Evolutionary conservation across 129 eudicot genomes (phyloP), one percentile per base, ranked within the genome.

Genomic region (Flaveria ramosissima): DNA sequence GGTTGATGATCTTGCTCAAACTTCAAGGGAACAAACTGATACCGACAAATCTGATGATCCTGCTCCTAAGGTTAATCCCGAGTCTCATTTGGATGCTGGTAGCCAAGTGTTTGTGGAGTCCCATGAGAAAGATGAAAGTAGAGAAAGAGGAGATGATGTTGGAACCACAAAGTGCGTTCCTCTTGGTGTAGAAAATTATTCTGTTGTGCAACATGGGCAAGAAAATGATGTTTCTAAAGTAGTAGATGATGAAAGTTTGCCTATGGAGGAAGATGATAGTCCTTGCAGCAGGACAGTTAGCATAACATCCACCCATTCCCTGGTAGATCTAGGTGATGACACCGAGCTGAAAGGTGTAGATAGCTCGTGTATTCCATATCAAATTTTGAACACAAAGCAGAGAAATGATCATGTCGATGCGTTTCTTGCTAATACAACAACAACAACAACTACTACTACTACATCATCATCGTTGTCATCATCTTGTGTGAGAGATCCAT

Each of bases 1-100:
- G 52, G 32, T 70, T 65, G 50, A 72, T 62, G 85, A 75, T 79
- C 68, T 14, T 70, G 60, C 61, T 82, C 87, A 84, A 78, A 63
- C 72, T 47, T 59, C 64, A 60, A 32, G 15, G 24, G 67, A 77
- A 39, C 65, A 71, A 39, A 30, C 73, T 75, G 87, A 85, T 60
- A 15, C 70, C 9, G 69, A 67, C 27, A 56, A 43, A 27, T 56
- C 80, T 73, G 73, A 62, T 62, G 43, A 26, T 62, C 43, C 73
- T 62, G 15, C 77, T 61, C 20, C 21, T 36, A 71, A 60, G 64
- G 72, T 62, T 21, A 51, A 71, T 36, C 55, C 30, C 0, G 64
- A 70, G 55, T 71, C 63, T 59, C 64, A 48, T 78, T 57, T 39
- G 72, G 55, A 56, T 56, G 53, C 67, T 73, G 68, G 42, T 56